Evolutionary conservation across 2,329 filamentous ascomycete species (phyloP).

Genomic region (Tolypocladium tundrense): DNA sequence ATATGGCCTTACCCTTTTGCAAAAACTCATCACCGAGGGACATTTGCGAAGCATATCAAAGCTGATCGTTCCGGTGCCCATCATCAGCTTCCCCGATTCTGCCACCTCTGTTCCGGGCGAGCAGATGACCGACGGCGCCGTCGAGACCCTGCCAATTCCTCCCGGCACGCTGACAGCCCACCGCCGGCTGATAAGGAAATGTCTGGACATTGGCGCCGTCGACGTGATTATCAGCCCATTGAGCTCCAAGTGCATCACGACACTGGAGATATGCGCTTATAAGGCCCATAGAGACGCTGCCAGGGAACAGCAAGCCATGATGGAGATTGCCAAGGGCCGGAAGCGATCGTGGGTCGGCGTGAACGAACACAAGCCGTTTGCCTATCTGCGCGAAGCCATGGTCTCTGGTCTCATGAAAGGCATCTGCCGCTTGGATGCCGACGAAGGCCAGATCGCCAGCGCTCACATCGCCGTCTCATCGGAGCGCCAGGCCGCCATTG

Average conservation of each 20-base stretch:
- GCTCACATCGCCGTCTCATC: conserved; percentile 59
- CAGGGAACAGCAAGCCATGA: conserved; percentile 60
- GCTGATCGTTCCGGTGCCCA: conserved; percentile 44
- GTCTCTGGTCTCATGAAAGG: conserved; percentile 83
- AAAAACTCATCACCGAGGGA: conserved; percentile 47
- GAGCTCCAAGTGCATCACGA: conserved; percentile 60
- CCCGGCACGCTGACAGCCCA: conserved; percentile 17
- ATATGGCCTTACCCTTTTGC: conserved; percentile 44
- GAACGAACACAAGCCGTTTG: conserved; percentile 74
- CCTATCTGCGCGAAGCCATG: conserved; percentile 87
- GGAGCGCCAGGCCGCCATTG: conserved; percentile 56
- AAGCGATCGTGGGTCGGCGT: conserved; percentile 91
- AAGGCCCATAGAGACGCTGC: conserved; percentile 67
- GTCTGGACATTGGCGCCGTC: conserved; percentile 74
- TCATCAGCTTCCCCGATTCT: conserved; percentile 32
- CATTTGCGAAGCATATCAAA: conserved; percentile 45
- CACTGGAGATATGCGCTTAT: conserved; percentile 75
- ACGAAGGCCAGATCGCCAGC: conserved; percentile 50
- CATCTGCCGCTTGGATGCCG: conserved; percentile 64
- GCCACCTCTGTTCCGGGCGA: conserved; percentile 15
- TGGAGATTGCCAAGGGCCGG: conserved; percentile 63
- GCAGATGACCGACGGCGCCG: conserved; percentile 26
- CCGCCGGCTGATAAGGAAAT: conserved; percentile 49
- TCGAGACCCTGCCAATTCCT: conserved; percentile 21
- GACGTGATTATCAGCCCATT: conserved; percentile 80